These are phyloP conservation scores for Polychaeton citri DNA, from an alignment of 2,329 filamentous ascomycete species.

Conservation along the genomic window DNA sequence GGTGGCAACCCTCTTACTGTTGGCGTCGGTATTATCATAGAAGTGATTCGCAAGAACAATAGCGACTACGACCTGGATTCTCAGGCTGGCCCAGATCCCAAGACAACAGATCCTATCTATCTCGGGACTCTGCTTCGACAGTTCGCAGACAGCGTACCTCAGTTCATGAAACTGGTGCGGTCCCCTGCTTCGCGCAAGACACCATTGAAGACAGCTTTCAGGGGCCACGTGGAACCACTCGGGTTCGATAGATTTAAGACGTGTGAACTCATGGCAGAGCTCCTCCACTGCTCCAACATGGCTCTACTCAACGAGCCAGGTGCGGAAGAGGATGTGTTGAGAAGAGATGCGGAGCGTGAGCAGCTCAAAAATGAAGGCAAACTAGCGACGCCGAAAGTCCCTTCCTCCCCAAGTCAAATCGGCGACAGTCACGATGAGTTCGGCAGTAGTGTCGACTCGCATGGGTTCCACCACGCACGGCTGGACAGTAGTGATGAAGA, in stretches of 20 bases:
- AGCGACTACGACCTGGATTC: slow-evolving; percentile 96
- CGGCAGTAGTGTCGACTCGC: slow-evolving; percentile 38
- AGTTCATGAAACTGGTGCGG: slow-evolving; percentile 85
- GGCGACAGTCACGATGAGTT: slow-evolving; percentile 32
- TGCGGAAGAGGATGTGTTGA: slow-evolving; percentile 71
- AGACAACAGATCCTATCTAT: slow-evolving; percentile 91
- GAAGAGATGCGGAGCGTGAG: slow-evolving; percentile 70
- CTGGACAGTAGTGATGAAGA: slow-evolving; percentile 30
- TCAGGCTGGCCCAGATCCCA: slow-evolving; percentile 62
- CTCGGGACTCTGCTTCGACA: slow-evolving; percentile 77
- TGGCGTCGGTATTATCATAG: slow-evolving; percentile 92
- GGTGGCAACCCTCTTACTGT: slow-evolving; percentile 92
- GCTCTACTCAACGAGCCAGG: slow-evolving; percentile 83
- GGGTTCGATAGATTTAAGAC: slow-evolving; percentile 98
- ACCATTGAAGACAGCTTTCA: slow-evolving; percentile 75
- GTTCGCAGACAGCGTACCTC: slow-evolving; percentile 81
- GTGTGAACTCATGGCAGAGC: slow-evolving; percentile 94
- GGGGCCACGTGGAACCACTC: slow-evolving; percentile 78
- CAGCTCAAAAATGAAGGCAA: slow-evolving; percentile 64
- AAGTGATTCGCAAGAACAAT: slow-evolving; percentile 98
- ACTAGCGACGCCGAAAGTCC: slow-evolving; percentile 43
- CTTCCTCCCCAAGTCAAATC: slow-evolving; percentile 41
- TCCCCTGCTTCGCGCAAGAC: slow-evolving; percentile 61
- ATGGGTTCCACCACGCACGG: slow-evolving; percentile 38
- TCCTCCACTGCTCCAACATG: slow-evolving; percentile 98